Conservation (phyloP, 305 asterid genomes). For the Fraxinus velutina region DNA sequence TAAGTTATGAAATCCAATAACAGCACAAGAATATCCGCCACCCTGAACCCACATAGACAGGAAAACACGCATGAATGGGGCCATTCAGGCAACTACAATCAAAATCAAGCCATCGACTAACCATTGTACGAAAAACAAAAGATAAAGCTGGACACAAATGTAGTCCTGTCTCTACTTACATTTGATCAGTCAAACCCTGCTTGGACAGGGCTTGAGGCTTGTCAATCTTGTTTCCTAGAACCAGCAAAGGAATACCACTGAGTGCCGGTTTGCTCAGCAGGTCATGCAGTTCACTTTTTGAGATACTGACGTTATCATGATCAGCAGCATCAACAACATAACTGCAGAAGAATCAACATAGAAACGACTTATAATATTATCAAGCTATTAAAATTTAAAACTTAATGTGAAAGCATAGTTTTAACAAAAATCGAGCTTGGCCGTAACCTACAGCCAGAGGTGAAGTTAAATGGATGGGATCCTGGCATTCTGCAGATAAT, state of each 20-base stretch:
- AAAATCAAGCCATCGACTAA: neutral
- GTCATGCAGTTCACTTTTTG: slow-evolving; percentile 84
- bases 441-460: neutral
- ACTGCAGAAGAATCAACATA: slow-evolving; percentile 38
- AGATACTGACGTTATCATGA: slow-evolving; percentile 69
- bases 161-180: slow-evolving; percentile 40
- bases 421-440: neutral
- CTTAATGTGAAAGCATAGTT: neutral
- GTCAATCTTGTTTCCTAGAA: slow-evolving; percentile 90
- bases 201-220: slow-evolving; percentile 71
- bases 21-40: neutral
- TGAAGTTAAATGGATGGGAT: neutral
- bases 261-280: slow-evolving; percentile 81
- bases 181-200: slow-evolving; percentile 80
- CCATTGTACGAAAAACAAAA: neutral
- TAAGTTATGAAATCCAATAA: neutral
- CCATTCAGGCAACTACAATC: neutral
- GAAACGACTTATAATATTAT: neutral
- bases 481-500: neutral
- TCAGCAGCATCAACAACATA: slow-evolving; percentile 98
- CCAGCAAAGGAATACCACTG: slow-evolving; percentile 83
- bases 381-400: neutral
- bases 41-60: neutral
- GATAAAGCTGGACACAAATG: neutral
- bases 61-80: neutral